phyloP scores from a whole-genome alignment of 1,284 basidiomycete genomes.

The Pseudozyma tsukubaensis region DNA sequence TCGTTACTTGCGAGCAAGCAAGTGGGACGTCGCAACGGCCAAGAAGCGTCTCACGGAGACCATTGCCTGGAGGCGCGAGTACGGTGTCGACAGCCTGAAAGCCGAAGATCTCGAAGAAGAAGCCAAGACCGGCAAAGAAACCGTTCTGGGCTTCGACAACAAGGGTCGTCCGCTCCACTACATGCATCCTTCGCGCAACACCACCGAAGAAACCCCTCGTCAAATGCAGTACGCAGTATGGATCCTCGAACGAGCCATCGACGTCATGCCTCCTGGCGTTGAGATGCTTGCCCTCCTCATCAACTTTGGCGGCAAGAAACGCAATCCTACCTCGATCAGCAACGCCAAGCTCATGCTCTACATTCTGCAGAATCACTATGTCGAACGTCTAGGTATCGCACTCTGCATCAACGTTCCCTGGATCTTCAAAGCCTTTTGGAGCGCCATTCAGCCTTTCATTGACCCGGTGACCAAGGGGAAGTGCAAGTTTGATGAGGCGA shows the following conservation, averaged over 20 bases:
- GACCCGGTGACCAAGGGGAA: conserved; percentile 69
- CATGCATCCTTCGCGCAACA: conserved; percentile 69
- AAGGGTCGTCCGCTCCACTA: conserved; percentile 69
- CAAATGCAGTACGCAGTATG: conserved; percentile 70
- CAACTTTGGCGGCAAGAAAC: conserved; percentile 61
- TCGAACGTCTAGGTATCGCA: conserved; percentile 69
- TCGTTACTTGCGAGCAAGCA: conserved; percentile 68
- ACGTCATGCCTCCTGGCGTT: conserved; percentile 68
- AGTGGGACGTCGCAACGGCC: conserved; percentile 68
- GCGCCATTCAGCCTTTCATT: conserved; percentile 69
- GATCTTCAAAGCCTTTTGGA: conserved; percentile 58
- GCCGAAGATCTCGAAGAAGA: conserved; percentile 61
- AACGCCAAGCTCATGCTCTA: conserved; percentile 67
- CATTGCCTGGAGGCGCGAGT: conserved; percentile 70
- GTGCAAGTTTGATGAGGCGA: conserved; percentile 65
- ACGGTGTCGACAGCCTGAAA: conserved; percentile 67
- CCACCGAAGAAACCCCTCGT: conserved; percentile 60
- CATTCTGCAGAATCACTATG: conserved; percentile 66
- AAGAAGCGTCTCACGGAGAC: conserved; percentile 69
- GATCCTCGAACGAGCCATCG: conserved; percentile 69
- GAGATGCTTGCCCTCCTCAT: conserved; percentile 66
- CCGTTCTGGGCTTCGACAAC: conserved; percentile 69
- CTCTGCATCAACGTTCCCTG: conserved; percentile 67
- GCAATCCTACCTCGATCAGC: conserved; percentile 61
- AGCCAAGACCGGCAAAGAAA: conserved; percentile 70